phyloP scores from a whole-genome alignment of 345 rosid species.

The Euphorbia lathyris region DNA sequence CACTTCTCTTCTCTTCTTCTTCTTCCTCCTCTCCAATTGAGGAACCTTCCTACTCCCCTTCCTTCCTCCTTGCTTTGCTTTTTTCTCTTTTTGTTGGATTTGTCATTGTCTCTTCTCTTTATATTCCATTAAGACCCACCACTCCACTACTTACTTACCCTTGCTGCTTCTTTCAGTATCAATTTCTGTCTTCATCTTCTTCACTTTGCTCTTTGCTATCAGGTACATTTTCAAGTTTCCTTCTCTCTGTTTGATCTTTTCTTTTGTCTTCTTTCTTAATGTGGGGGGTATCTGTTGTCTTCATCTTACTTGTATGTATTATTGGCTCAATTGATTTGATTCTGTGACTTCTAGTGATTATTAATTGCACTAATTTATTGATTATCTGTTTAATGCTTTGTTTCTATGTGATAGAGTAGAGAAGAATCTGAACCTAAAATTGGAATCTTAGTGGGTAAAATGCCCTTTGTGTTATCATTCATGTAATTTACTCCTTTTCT shows the following conservation, averaged over 20 bases:
- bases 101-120: conserved; percentile 16
- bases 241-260: background rate
- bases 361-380: background rate
- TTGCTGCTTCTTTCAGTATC: conserved; percentile 5
- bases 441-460: conserved; percentile 13
- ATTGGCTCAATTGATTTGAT: background rate
- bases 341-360: background rate
- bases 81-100: conserved; percentile 14
- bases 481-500: conserved; percentile 3
- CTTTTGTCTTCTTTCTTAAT: conserved; percentile 8
- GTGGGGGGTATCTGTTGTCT: background rate
- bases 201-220: background rate
- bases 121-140: conserved; percentile 10
- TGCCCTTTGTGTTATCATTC: conserved; percentile 2
- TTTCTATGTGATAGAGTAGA: background rate
- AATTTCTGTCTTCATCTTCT: background rate
- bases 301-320: background rate
- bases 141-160: background rate
- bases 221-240: conserved; percentile 16
- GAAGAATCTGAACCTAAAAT: conserved; percentile 10
- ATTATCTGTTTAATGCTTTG: conserved; percentile 8
- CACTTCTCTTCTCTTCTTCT: background rate
- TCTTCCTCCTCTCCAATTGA: conserved; percentile 3
- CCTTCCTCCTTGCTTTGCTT: conserved; percentile 17
- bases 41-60: conserved; percentile 62